phyloP scores from a whole-genome alignment of 2,329 filamentous ascomycete species.

The Cytospora mali region DNA sequence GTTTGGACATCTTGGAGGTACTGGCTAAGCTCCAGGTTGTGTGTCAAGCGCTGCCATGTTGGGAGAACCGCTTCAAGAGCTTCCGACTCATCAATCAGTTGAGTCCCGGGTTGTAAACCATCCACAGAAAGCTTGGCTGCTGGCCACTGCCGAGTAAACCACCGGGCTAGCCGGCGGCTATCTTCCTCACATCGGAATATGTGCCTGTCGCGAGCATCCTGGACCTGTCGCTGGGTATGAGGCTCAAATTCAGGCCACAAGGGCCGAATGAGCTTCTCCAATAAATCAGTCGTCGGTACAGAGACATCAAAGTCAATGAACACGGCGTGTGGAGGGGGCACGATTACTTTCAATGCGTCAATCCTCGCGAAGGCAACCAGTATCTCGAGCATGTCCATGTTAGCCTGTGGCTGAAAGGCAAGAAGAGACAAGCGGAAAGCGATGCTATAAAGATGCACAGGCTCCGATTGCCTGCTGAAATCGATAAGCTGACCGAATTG shows the following conservation, averaged over 20 bases:
- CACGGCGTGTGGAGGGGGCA: slow-evolving; percentile 6
- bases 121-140: slow-evolving; percentile 38
- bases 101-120: slow-evolving; percentile 31
- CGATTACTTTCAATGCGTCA: slow-evolving; percentile 1
- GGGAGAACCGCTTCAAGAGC: slow-evolving; percentile 45
- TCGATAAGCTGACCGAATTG: slow-evolving; percentile 18
- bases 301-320: slow-evolving; percentile 13
- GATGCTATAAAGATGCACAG: not conserved
- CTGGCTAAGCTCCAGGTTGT: slow-evolving; percentile 49
- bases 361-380: slow-evolving; percentile 8
- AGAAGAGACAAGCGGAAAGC: slow-evolving; percentile 10
- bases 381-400: not conserved
- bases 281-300: not conserved
- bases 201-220: not conserved
- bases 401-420: not conserved
- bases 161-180: slow-evolving; percentile 39
- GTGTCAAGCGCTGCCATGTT: slow-evolving; percentile 52
- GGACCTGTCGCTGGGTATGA: not conserved
- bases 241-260: slow-evolving; percentile 1
- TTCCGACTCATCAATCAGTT: slow-evolving; percentile 41
- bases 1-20: slow-evolving; percentile 49
- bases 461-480: slow-evolving; percentile 3
- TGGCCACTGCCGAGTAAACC: slow-evolving; percentile 51
- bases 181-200: slow-evolving; percentile 2
- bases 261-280: not conserved